Percentiles rank a stretch among this genome's conserved stretches.
phyloP scores from a whole-genome alignment of 805 yeast genomes.

The Suhomyces prunicola region DNA sequence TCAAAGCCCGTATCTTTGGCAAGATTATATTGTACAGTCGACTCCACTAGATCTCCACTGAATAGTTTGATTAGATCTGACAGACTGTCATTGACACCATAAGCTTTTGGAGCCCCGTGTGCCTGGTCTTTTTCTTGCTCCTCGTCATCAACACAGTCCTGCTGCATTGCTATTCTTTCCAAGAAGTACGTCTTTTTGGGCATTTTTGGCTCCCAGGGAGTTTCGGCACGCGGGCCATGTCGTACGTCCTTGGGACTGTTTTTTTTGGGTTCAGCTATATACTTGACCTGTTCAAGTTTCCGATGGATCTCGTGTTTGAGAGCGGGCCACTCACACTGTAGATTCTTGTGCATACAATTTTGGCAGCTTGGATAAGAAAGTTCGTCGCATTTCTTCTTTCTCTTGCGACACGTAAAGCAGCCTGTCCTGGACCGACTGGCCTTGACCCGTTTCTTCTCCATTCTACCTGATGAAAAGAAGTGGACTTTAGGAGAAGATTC shows the following conservation, averaged over 20 bases:
- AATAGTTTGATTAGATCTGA: neutral
- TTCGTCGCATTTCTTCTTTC: conserved; percentile 33
- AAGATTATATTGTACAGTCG: neutral
- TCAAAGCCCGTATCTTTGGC: neutral
- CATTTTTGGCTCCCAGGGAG: neutral
- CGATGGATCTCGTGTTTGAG: conserved; percentile 19
- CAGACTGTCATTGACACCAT: neutral
- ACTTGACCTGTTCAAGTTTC: conserved; percentile 21
- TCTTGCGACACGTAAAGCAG: conserved; percentile 28
- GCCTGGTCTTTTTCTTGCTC: neutral
- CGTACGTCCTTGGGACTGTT: neutral
- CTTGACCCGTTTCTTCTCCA: conserved; percentile 9
- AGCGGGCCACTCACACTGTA: conserved; percentile 28
- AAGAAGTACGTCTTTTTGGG: conserved; percentile 14
- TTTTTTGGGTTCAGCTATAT: conserved; percentile 2
- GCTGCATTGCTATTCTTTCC: conserved; percentile 37
- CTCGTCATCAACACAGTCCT: conserved; percentile 17
- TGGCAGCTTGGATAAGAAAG: conserved; percentile 27
- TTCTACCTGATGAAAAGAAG: conserved; percentile 2
- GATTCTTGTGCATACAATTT: conserved; percentile 19
- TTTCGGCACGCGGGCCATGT: conserved; percentile 1
- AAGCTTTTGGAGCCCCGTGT: too few species aligned
- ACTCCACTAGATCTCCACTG: neutral
- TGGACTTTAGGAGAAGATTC: conserved; percentile 13
- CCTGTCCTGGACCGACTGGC: conserved; percentile 28